A percentile compares a stretch with the other conserved stretches of the same genome.
Evolutionary conservation across 768 basidiomycete species (phyloP).

Genomic region (Russula virescens): DNA sequence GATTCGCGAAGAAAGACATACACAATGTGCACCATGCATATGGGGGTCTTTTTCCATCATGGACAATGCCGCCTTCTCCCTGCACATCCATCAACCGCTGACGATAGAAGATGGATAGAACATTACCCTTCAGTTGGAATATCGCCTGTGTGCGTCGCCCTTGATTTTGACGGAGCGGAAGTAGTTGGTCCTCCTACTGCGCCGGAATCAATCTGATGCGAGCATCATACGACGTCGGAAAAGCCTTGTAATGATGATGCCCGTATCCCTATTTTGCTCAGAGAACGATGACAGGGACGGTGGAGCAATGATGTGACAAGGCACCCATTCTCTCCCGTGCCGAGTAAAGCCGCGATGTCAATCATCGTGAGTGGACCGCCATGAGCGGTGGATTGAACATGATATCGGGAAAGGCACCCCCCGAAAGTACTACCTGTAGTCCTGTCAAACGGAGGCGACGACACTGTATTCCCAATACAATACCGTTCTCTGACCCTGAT

Average conservation of each 20-base stretch:
- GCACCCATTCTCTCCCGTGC: neutral
- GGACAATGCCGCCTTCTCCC: neutral
- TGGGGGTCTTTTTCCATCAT: neutral
- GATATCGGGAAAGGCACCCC: neutral
- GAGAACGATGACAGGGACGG: neutral
- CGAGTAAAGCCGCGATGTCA: conserved; percentile 2
- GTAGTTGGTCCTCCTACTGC: neutral
- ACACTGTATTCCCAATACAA: neutral
- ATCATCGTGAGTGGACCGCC: conserved; percentile 4
- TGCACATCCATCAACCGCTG: neutral
- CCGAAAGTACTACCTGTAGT: neutral
- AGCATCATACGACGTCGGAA: neutral
- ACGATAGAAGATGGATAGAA: neutral
- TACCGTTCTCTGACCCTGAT: neutral
- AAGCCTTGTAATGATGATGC: neutral
- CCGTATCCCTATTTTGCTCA: neutral
- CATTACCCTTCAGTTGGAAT: neutral
- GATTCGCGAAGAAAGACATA: neutral
- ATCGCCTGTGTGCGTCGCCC: neutral
- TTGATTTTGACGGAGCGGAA: neutral
- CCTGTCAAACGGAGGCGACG: conserved; percentile 5
- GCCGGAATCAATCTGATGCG: neutral
- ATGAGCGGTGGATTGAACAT: neutral
- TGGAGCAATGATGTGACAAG: neutral
- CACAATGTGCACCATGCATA: neutral